These are phyloP conservation scores for Athelia psychrophila DNA, from an alignment of 1,284 basidiomycete genomes.

Conservation along the genomic window DNA sequence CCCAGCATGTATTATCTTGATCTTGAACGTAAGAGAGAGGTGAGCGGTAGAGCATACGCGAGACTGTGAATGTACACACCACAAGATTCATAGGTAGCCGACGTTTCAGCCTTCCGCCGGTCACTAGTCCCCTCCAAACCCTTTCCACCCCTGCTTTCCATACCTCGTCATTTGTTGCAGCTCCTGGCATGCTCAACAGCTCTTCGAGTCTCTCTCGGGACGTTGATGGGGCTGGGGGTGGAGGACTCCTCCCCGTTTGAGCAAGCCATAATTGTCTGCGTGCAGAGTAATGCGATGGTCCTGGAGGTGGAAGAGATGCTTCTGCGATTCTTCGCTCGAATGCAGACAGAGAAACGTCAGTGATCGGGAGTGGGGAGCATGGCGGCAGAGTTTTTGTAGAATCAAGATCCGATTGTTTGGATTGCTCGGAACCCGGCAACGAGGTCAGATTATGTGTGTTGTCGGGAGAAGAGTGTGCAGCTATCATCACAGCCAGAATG, in stretches of 20 bases:
- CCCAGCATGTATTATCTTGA: conserved; percentile 67
- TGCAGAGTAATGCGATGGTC: conserved; percentile 57
- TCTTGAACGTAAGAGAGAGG: conserved; percentile 33
- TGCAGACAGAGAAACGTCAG: background rate
- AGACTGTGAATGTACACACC: conserved; percentile 29
- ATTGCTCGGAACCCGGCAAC: no score
- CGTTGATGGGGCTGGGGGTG: conserved; percentile 26
- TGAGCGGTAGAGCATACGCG: conserved; percentile 23
- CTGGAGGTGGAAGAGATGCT: conserved; percentile 52
- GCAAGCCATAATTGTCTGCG: conserved; percentile 61
- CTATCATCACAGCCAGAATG: no score
- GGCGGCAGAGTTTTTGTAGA: no score
- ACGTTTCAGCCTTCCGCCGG: conserved; percentile 54
- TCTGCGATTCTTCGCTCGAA: conserved; percentile 40
- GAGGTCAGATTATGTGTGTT: no score
- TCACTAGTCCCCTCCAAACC: conserved; percentile 60
- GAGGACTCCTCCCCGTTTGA: conserved; percentile 12
- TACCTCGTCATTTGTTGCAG: conserved; percentile 44
- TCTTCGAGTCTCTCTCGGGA: conserved; percentile 51
- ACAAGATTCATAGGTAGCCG: conserved; percentile 58
- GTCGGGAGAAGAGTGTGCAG: no score
- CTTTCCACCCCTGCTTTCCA: conserved; percentile 58
- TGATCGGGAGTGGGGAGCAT: no score
- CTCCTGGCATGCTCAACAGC: conserved; percentile 45
- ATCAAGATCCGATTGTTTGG: no score